Evolutionary conservation across 1,284 basidiomycete genomes (phyloP).

Genomic region (Tetrapyrgos nigripes): DNA sequence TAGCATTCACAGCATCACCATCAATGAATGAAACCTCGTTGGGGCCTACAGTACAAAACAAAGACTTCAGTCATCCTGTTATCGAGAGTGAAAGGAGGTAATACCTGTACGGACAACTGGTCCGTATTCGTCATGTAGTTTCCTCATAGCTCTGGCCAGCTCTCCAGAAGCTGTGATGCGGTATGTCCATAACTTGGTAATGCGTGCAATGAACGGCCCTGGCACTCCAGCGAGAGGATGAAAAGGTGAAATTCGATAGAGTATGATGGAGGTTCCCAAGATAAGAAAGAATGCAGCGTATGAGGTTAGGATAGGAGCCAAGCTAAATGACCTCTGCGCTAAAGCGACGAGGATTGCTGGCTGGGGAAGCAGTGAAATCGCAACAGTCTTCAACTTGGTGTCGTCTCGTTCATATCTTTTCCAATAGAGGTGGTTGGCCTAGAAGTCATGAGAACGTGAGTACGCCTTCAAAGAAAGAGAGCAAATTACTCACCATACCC

Average conservation of each 20-base stretch:
- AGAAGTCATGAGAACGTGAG: too few relatives aligned
- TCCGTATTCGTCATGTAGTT: conserved; percentile 47
- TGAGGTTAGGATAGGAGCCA: conserved; percentile 4
- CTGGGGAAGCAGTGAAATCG: too few relatives aligned
- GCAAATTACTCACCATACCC: too few relatives aligned
- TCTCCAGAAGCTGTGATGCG: conserved; percentile 35
- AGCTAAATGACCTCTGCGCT: too few relatives aligned
- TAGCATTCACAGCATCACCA: conserved; percentile 40
- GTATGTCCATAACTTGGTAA: conserved; percentile 39
- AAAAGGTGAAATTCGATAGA: conserved; percentile 50
- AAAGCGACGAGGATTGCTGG: too few relatives aligned
- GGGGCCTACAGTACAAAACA: conserved; percentile 48
- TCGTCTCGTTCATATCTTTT: too few relatives aligned
- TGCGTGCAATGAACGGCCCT: conserved; percentile 43
- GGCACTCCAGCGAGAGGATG: conserved; percentile 50
- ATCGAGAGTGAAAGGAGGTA: too few relatives aligned
- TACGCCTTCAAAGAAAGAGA: too few relatives aligned
- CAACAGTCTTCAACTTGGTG: too few relatives aligned
- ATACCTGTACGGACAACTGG: conserved; percentile 47
- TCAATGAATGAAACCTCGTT: conserved; percentile 50
- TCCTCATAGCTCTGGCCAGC: conserved; percentile 33
- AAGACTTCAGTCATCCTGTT: too few relatives aligned
- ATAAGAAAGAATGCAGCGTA: conserved; percentile 14
- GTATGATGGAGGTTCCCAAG: conserved; percentile 27
- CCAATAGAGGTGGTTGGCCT: too few relatives aligned